A percentile compares a stretch with the other conserved stretches of the same genome.
These are phyloP conservation scores for Heterobasidion irregulare DNA, from an alignment of 1,284 basidiomycete genomes.

Conservation along the genomic window DNA sequence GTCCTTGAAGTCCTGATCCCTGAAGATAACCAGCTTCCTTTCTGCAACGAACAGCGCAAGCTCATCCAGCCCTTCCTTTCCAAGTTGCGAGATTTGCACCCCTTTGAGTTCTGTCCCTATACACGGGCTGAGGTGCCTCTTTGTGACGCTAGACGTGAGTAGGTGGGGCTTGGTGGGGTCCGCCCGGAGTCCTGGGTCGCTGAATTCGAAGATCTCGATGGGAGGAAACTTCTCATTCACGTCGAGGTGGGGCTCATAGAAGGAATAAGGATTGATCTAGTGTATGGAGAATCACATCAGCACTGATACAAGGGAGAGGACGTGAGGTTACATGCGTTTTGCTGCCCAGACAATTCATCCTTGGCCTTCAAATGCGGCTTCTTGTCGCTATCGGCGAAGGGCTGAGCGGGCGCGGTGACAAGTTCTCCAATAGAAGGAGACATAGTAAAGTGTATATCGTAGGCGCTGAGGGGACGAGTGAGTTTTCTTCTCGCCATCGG, in stretches of 20 bases:
- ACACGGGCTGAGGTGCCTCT: slow-evolving; percentile 40
- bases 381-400: slow-evolving; percentile 2
- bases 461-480: too few species aligned
- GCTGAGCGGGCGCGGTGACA: slow-evolving; percentile 1
- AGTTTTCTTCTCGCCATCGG: too few species aligned
- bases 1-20: slow-evolving; percentile 54
- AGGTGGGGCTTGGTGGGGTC: slow-evolving; percentile 43
- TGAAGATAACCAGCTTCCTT: slow-evolving; percentile 48
- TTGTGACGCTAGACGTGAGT: slow-evolving; percentile 28
- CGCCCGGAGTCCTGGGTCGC: slow-evolving; percentile 39
- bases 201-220: slow-evolving; percentile 25
- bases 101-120: slow-evolving; percentile 55
- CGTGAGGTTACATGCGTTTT: neutral
- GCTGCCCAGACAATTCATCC: neutral
- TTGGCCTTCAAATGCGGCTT: slow-evolving; percentile 5
- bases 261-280: slow-evolving; percentile 34
- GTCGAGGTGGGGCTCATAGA: slow-evolving; percentile 37
- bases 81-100: slow-evolving; percentile 49
- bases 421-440: slow-evolving; percentile 13
- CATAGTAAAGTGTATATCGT: slow-evolving; percentile 5
- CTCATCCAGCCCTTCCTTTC: slow-evolving; percentile 47
- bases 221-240: slow-evolving; percentile 34
- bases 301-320: neutral
- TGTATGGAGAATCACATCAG: neutral
- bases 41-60: slow-evolving; percentile 53